These are phyloP conservation scores for Austroboletus niveus DNA, from an alignment of 1,284 basidiomycete genomes.

Conservation along the genomic window DNA sequence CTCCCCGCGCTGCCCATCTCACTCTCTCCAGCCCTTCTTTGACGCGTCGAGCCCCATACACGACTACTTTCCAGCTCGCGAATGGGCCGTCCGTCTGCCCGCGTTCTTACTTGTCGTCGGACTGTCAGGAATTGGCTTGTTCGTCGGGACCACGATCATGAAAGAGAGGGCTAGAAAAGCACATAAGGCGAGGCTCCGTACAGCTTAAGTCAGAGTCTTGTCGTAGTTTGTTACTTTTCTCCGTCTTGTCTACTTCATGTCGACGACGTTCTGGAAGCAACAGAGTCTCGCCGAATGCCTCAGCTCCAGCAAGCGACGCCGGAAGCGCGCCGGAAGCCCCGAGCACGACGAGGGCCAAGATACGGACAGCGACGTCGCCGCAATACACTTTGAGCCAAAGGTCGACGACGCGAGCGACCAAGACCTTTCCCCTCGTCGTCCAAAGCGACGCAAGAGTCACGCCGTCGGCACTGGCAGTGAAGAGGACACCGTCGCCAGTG, in stretches of 20 bases:
- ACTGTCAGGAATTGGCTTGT: constrained; percentile 71
- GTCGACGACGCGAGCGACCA: constrained; percentile 35
- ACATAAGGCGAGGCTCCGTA: constrained; percentile 53
- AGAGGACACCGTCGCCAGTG: background rate
- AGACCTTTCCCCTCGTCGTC: constrained; percentile 34
- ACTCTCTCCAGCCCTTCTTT: constrained; percentile 74
- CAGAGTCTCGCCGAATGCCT: constrained; percentile 2
- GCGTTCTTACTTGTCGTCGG: constrained; percentile 81
- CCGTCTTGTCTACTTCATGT: too few species aligned
- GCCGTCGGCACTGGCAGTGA: constrained; percentile 13
- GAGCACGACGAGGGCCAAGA: constrained; percentile 13
- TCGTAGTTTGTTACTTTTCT: background rate
- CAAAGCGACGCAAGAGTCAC: constrained; percentile 30
- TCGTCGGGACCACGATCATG: constrained; percentile 74
- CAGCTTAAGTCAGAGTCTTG: constrained; percentile 39
- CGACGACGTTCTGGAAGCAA: too few species aligned
- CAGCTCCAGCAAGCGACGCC: constrained; percentile 17
- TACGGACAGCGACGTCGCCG: constrained; percentile 45
- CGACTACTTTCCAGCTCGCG: constrained; percentile 76
- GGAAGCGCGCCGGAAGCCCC: background rate
- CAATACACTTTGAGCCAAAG: constrained; percentile 48
- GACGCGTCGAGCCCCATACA: constrained; percentile 72
- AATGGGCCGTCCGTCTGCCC: constrained; percentile 89
- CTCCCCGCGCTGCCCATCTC: background rate
- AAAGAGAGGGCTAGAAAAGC: constrained; percentile 71